Evolutionary conservation across 2,329 filamentous ascomycete species (phyloP).

Genomic region (Cryphonectria carpinicola): DNA sequence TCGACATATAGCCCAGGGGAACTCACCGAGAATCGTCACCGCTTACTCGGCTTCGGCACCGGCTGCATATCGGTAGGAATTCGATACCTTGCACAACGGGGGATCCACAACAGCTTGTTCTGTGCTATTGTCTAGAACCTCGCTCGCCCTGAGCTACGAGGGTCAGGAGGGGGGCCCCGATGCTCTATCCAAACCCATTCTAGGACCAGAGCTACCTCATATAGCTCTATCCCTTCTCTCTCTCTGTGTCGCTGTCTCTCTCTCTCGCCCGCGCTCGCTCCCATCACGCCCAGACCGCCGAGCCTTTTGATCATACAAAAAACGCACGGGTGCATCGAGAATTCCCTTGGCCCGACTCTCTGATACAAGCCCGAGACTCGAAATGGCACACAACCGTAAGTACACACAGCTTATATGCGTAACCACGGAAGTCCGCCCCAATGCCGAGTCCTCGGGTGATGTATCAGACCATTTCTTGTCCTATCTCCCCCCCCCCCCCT

Average conservation of each 20-base stretch:
- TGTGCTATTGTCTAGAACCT: neutral
- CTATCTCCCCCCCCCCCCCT: neutral
- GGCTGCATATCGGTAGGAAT: slow-evolving; percentile 11
- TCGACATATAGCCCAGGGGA: neutral
- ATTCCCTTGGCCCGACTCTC: neutral
- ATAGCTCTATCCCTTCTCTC: no score
- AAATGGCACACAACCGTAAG: slow-evolving; percentile 27
- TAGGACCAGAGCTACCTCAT: neutral
- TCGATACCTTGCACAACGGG: slow-evolving; percentile 5
- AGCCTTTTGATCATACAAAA: neutral
- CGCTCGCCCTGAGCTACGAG: neutral
- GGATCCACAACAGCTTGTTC: slow-evolving; percentile 13
- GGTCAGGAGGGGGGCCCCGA: neutral
- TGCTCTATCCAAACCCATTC: neutral
- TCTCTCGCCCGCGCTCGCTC: neutral
- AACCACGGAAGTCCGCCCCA: neutral
- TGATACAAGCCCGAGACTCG: slow-evolving; percentile 7
- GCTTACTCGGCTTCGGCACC: slow-evolving; percentile 14
- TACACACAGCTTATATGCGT: neutral
- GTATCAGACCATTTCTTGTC: neutral
- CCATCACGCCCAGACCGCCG: neutral
- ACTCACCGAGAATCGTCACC: neutral
- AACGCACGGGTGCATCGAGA: neutral
- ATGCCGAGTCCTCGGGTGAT: slow-evolving; percentile 1
- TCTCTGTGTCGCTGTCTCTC: neutral